Base-by-base conservation (phyloP, 495 filamentous ascomycete species). In the Lepraria neglecta region DNA sequence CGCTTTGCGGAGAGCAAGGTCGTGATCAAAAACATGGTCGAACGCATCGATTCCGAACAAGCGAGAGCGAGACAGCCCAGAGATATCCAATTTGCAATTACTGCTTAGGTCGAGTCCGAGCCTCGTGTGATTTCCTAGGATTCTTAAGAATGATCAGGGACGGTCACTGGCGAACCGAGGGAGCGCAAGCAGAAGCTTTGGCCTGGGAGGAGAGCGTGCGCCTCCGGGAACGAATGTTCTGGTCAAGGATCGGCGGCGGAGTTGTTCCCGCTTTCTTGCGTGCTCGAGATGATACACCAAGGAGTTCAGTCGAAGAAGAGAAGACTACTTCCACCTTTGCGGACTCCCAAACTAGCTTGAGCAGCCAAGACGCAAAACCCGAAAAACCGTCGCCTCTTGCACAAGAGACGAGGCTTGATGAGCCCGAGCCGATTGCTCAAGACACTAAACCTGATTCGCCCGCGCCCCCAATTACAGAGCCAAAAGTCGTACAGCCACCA, bases 121-220 rank as follows among this genome's bases (percentile, higher is more conserved):
- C 89, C 11, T 88, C 87, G 11, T 96, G 92, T 70, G 94, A 97
- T 65, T 96, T 96, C 59, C 80, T 96, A 11, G 88, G 89, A 3
- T 98, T 96, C 64, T 74, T 98, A 58, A 81, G 92, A 38, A 86
- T 96, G 70, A 80, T 96, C 52, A 87, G 91, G 64, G 92, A 96
- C 65, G 95, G 94, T 30, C 84, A 94, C 65, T 89, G 92, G 82
- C 82, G 89, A 43, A 73, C 75, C 33, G 90, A 96, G 43, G 84
- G 80, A 30, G 78, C 83, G 38, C 88, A 91, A 59, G 87, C 89
- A 42, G 84, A 89, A 70, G 87, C 84, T 64, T 84, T 84, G 40
- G 90, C 91, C 4, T 98, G 94, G 94, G 91, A 96, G 69, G 94
- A 97, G 73, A 89, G 89, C 57, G 85, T 95, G 19, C 83, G 88